Conservation (phyloP, 257 asterid genomes). For the Solanum bulbocastanum region DNA sequence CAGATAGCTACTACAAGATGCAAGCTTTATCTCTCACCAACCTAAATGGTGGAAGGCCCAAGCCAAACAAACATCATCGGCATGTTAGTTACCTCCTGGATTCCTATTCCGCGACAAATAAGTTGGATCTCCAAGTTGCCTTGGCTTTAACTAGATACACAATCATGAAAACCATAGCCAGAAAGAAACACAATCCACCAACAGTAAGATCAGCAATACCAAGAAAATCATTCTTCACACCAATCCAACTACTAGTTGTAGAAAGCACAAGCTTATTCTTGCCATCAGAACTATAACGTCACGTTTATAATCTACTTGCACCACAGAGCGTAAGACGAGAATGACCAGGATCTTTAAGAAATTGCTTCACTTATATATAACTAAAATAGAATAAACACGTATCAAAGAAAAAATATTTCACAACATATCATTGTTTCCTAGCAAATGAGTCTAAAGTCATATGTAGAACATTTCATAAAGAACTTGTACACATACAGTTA, state of each 20-base stretch:
- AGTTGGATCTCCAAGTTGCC: slow-evolving; percentile 3
- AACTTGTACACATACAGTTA: neutral
- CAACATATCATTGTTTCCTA: neutral
- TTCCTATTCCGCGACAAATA: neutral
- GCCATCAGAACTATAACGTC: slow-evolving; percentile 14
- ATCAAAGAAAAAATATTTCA: neutral
- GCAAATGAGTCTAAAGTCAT: neutral
- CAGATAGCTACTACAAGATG: neutral
- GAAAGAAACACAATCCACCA: slow-evolving; percentile 18
- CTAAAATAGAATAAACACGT: neutral
- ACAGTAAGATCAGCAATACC: slow-evolving; percentile 21
- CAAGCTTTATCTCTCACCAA: neutral
- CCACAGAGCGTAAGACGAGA: neutral
- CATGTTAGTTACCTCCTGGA: neutral
- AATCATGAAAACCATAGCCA: slow-evolving; percentile 7
- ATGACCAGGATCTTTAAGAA: neutral
- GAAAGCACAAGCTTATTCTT: slow-evolving; percentile 25
- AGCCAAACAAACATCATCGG: neutral
- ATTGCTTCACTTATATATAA: neutral
- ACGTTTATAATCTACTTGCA: neutral
- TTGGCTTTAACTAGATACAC: slow-evolving; percentile 16
- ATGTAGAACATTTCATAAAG: neutral
- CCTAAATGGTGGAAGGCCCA: neutral
- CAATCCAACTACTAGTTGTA: slow-evolving; percentile 22
- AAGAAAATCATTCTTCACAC: slow-evolving; percentile 22